Evolutionary conservation across 352 stramenopile species (phyloP), one percentile per base, ranked within the genome.

Genomic region (Bremia lactucae): DNA sequence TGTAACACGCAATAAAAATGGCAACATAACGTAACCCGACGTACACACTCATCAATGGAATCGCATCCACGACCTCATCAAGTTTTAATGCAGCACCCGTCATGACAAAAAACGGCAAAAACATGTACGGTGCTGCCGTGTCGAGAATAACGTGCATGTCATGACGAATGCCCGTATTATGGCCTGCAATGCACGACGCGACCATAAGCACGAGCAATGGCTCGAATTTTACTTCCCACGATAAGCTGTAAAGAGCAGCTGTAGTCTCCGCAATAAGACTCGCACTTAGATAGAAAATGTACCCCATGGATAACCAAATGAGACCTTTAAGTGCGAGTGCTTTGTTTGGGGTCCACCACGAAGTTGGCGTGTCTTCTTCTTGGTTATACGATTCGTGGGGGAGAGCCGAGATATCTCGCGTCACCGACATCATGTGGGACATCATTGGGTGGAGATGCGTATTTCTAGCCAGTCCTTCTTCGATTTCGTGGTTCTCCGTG

Each of bases 71-170:
- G 6, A 84, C 72, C 24, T 84, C 58, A 41, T 84, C 65, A 5
- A 84, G 62, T 48, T 82, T 81, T 28, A 84, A 42, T 5, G 64
- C 68, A 0, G 72, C 72, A 2, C 72, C 72, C 0, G 72, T 84
- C 68, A 84, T 84, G 20, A 80, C 67, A 59, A 84, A 84, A 55
- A 84, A 84, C 15, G 71, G 71, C 24, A 83, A 37, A 26, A 83
- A 81, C 46, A 83, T 71, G 53, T 77, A 83, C n/a, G 72, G 72
- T 34, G 72, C 72, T 2, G 55, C 62, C 0, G 59, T 70, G 19
- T 84, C 72, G 2, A 84, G 49, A 29, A 84, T 84, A 16, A 81
- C 66, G 51, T 84, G 72, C 72, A 84, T 84, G 49, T 84, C 72
- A 48, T 84, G 68, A 21, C 72, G 68, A 29, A 84, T 84, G 0